Conservation (phyloP, 208 protist genomes). For the Phytomonas francai region DNA sequence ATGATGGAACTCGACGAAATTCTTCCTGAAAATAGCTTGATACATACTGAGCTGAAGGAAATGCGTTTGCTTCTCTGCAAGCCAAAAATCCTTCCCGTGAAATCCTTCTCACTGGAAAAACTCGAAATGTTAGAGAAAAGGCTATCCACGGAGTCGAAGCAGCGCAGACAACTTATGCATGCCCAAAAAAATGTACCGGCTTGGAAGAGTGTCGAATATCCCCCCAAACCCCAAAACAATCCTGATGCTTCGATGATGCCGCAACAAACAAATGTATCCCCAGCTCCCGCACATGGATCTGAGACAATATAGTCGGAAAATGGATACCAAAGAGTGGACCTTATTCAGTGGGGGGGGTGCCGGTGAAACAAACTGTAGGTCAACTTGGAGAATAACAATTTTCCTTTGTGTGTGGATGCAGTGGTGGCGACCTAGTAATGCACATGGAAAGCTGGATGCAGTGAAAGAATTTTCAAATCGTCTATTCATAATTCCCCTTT, state of each 20-base stretch:
- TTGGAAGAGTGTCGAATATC: not conserved
- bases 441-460: no score
- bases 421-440: no score
- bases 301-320: not conserved
- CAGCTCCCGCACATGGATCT: not conserved
- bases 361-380: not conserved
- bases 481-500: not conserved
- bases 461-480: no score
- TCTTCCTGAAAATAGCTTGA: slow-evolving; percentile 71
- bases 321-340: not conserved
- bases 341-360: not conserved
- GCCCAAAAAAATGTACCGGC: slow-evolving; percentile 16
- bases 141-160: slow-evolving; percentile 34
- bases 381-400: not conserved
- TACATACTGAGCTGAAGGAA: slow-evolving; percentile 66
- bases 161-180: slow-evolving; percentile 28
- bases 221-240: slow-evolving; percentile 10
- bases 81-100: slow-evolving; percentile 95
- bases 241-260: slow-evolving; percentile 12
- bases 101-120: slow-evolving; percentile 91
- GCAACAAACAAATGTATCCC: slow-evolving; percentile 1
- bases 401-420: not conserved
- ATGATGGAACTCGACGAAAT: slow-evolving; percentile 32
- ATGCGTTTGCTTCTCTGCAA: slow-evolving; percentile 89
- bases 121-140: slow-evolving; percentile 89